Evolutionary conservation across 306 rosid species (phyloP).

Genomic region (Malus asiatica): DNA sequence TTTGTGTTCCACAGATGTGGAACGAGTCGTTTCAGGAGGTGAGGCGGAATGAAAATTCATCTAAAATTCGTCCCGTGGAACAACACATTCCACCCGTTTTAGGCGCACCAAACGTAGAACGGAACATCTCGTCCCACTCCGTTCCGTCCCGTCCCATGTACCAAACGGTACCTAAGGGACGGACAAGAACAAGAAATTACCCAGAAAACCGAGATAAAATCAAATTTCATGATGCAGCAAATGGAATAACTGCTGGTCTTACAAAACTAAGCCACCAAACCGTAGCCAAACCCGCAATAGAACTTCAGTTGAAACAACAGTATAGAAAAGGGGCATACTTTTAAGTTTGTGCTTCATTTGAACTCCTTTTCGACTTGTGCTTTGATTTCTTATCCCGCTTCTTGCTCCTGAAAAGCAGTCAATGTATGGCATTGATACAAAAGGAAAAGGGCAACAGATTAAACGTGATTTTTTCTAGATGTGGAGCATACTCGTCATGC

Average conservation of each 20-base stretch:
- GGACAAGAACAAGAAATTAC: background rate
- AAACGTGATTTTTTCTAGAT: background rate
- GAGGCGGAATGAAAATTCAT: no score
- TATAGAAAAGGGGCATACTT: slow-evolving; percentile 14
- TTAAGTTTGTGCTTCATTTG: slow-evolving; percentile 38
- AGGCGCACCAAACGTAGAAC: rapidly evolving
- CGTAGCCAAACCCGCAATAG: background rate
- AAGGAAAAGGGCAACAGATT: background rate
- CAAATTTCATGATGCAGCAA: background rate
- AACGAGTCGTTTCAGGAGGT: rapidly evolving
- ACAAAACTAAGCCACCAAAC: background rate
- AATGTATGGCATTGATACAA: background rate
- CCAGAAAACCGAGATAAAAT: background rate
- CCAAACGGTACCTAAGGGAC: background rate
- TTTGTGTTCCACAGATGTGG: no score
- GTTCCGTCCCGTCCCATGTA: no score
- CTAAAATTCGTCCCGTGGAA: no score
- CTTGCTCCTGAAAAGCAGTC: slow-evolving; percentile 49
- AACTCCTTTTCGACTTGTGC: slow-evolving; percentile 77
- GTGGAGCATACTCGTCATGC: slow-evolving; percentile 58
- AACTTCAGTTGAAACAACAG: background rate
- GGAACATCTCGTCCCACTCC: no score
- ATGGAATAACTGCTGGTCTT: background rate
- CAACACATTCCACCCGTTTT: no score
- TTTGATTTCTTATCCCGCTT: slow-evolving; percentile 94